Percentiles rank a stretch among this genome's conserved stretches.
phyloP scores from a whole-genome alignment of 2,329 filamentous ascomycete genomes.

The Aphanocladium album region DNA sequence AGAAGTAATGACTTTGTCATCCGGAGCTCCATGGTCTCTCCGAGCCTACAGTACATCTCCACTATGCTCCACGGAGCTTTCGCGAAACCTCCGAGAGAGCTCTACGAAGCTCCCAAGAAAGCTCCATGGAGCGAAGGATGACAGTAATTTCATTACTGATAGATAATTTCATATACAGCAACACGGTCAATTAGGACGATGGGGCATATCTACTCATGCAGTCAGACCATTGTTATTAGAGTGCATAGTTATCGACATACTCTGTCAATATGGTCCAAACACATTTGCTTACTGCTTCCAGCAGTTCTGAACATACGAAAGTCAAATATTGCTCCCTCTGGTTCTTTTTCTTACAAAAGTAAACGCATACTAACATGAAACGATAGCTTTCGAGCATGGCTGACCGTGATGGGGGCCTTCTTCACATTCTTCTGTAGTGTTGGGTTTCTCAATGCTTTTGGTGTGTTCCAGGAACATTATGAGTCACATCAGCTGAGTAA shows the following conservation, averaged over 20 bases:
- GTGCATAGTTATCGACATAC: not conserved
- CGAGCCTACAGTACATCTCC: not conserved
- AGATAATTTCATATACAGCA: not conserved
- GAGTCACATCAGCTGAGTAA: conserved; percentile 19
- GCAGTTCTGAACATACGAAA: not conserved
- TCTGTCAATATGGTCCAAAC: not conserved
- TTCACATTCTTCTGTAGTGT: conserved; percentile 19
- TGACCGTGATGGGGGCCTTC: conserved; percentile 1
- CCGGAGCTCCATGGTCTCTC: not conserved
- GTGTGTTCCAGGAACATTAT: conserved; percentile 29
- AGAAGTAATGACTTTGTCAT: not conserved
- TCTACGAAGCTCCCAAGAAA: not conserved
- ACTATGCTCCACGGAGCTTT: not conserved
- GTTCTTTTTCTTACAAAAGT: not conserved
- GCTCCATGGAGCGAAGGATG: too few species aligned
- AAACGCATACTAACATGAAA: not conserved
- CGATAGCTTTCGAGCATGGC: not conserved
- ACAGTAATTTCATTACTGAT: not conserved
- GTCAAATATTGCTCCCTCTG: not conserved
- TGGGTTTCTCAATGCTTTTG: conserved; percentile 29
- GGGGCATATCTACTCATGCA: not conserved
- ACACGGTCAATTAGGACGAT: not conserved
- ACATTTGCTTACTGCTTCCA: not conserved
- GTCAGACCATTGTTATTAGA: not conserved
- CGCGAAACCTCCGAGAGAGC: not conserved